Percentiles rank a stretch among this genome's conserved stretches.
Conservation (phyloP, 192 early-diverging fungal genomes). For the Coemansia sp. region DNA sequence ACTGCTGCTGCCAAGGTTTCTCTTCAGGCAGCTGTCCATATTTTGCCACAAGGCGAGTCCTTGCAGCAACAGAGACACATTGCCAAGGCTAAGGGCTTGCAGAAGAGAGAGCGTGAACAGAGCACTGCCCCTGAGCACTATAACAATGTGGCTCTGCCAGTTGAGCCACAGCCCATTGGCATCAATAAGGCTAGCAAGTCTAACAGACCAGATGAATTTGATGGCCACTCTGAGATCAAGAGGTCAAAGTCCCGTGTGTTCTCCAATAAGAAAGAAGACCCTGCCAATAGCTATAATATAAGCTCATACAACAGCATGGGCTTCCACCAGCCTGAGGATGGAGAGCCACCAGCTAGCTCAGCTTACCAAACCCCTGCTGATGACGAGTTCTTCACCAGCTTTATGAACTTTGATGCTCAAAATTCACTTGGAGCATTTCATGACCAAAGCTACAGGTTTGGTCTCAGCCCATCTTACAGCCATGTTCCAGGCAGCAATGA, state of each 20-base stretch:
- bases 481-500: not conserved
- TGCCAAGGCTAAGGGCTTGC: not conserved
- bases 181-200: not conserved
- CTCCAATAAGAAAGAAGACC: not conserved
- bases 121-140: not conserved
- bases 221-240: conserved; percentile 15
- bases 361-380: conserved; percentile 10
- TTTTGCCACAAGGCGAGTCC: not conserved
- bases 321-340: not conserved
- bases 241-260: conserved; percentile 28
- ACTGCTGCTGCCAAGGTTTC: not conserved
- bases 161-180: conserved; percentile 2
- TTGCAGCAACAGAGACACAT: not conserved
- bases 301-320: not conserved
- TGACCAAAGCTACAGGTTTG: not conserved
- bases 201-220: not conserved
- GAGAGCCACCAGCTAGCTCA: not conserved
- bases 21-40: not conserved
- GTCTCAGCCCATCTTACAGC: not conserved
- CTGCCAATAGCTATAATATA: no score
- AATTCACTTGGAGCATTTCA: not conserved
- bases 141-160: not conserved
- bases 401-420: conserved; percentile 30
- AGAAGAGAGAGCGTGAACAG: conserved; percentile 9
- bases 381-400: conserved; percentile 41